These are phyloP conservation scores for Gnomoniopsis sp. DNA, from an alignment of 2,329 filamentous ascomycete genomes.

Conservation along the genomic window DNA sequence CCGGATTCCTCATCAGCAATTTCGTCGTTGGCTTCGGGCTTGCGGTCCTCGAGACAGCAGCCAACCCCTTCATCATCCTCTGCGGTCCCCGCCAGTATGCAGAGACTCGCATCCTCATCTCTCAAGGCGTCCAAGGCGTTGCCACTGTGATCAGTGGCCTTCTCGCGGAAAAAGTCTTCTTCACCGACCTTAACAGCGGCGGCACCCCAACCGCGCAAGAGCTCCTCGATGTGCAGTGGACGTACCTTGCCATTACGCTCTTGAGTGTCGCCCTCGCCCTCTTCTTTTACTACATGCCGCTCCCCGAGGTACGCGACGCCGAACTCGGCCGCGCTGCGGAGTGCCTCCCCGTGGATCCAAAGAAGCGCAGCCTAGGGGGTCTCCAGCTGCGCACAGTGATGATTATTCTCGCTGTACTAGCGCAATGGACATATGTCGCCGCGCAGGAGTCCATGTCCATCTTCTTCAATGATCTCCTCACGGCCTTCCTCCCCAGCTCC, in stretches of 20 bases:
- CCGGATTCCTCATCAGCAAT: slow-evolving; percentile 71
- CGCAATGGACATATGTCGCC: slow-evolving; percentile 78
- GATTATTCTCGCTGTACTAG: slow-evolving; percentile 67
- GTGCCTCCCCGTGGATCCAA: slow-evolving; percentile 46
- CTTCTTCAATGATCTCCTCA: slow-evolving; percentile 54
- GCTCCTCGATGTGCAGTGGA: slow-evolving; percentile 77
- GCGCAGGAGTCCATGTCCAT: slow-evolving; percentile 65
- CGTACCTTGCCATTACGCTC: slow-evolving; percentile 75
- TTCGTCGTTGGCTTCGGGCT: slow-evolving; percentile 77
- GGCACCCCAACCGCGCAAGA: slow-evolving; percentile 36
- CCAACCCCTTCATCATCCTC: slow-evolving; percentile 70
- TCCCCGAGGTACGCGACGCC: slow-evolving; percentile 57
- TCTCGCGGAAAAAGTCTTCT: slow-evolving; percentile 72
- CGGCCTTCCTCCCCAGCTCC: slow-evolving; percentile 32
- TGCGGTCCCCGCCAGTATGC: slow-evolving; percentile 72
- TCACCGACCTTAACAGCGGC: slow-evolving; percentile 48
- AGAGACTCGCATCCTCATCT: slow-evolving; percentile 71
- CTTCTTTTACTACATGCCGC: slow-evolving; percentile 66
- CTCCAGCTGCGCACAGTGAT: slow-evolving; percentile 52
- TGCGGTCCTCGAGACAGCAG: slow-evolving; percentile 73
- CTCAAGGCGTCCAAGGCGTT: slow-evolving; percentile 74
- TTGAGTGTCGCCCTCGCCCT: slow-evolving; percentile 69
- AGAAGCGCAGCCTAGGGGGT: slow-evolving; percentile 45
- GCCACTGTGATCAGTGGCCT: slow-evolving; percentile 70
- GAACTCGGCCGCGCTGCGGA: slow-evolving; percentile 49